Conservation (phyloP, 441 rosid genomes). For the Erysimum cheiri region DNA sequence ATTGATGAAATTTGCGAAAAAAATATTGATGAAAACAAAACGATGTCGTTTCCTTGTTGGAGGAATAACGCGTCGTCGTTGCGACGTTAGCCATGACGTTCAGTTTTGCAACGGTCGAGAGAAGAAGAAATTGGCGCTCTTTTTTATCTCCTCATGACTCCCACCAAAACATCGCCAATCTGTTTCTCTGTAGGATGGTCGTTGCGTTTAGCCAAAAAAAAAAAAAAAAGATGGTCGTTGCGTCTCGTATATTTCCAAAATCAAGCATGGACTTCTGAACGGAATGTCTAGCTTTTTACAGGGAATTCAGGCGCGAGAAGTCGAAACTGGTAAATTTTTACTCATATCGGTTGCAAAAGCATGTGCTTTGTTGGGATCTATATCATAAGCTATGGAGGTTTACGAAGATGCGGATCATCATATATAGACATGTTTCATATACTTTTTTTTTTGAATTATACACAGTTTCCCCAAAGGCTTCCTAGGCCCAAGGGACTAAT, state of each 20-base stretch:
- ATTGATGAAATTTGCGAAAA: neutral
- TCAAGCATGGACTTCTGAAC: too few species aligned
- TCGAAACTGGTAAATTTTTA: too few species aligned
- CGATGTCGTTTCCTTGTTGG: neutral
- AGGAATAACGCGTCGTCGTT: neutral
- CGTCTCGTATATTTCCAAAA: neutral
- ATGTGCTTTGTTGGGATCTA: neutral
- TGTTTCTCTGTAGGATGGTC: neutral
- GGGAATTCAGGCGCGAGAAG: too few species aligned
- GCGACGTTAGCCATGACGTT: neutral
- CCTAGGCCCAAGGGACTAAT: too few species aligned
- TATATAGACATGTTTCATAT: too few species aligned
- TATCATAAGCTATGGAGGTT: neutral
- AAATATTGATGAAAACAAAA: neutral
- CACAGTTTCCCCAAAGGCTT: too few species aligned
- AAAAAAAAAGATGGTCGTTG: too few species aligned
- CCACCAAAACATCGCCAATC: neutral
- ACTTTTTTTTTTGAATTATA: too few species aligned
- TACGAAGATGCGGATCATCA: neutral
- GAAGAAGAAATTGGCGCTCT: neutral
- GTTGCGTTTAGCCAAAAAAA: too few species aligned
- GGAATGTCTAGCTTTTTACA: too few species aligned
- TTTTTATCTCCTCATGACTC: neutral
- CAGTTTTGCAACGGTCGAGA: neutral
- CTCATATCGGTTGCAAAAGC: neutral